phyloP scores from a whole-genome alignment of 345 rosid species.

The Cardamine occulta region DNA sequence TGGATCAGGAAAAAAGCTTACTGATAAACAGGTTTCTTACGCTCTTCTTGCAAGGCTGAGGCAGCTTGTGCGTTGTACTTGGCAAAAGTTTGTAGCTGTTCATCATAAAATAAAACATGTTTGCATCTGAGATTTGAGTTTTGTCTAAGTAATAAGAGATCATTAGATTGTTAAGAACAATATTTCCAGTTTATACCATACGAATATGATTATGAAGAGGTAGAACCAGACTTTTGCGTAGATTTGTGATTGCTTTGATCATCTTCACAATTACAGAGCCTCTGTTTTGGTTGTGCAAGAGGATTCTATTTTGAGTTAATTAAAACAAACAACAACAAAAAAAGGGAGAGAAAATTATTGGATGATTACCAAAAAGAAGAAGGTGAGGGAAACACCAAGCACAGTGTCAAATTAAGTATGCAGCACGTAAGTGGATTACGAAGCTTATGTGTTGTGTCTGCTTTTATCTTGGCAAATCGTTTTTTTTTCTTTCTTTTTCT shows the following conservation, averaged over 20 bases:
- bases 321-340: neutral
- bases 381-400: constrained; percentile 25
- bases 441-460: constrained; percentile 23
- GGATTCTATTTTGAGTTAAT: neutral
- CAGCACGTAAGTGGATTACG: constrained; percentile 34
- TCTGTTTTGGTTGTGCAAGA: constrained; percentile 30
- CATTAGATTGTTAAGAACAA: neutral
- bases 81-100: constrained; percentile 35
- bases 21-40: constrained; percentile 25
- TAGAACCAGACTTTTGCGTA: constrained; percentile 28
- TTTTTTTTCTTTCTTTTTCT: neutral
- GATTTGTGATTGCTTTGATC: constrained; percentile 36
- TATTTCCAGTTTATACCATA: constrained; percentile 19
- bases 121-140: constrained; percentile 28
- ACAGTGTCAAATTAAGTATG: constrained; percentile 24
- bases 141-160: neutral
- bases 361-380: constrained; percentile 1
- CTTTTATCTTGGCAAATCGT: constrained; percentile 25
- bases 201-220: constrained; percentile 41
- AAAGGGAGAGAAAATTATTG: neutral
- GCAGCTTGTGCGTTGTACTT: constrained; percentile 47
- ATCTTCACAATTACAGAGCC: constrained; percentile 31
- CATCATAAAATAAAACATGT: constrained; percentile 3
- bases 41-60: constrained; percentile 42
- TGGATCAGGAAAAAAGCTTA: constrained; percentile 25